These are phyloP conservation scores for Tetrastigma voinierianum DNA, from an alignment of 164 flowering plant species.

Conservation along the genomic window DNA sequence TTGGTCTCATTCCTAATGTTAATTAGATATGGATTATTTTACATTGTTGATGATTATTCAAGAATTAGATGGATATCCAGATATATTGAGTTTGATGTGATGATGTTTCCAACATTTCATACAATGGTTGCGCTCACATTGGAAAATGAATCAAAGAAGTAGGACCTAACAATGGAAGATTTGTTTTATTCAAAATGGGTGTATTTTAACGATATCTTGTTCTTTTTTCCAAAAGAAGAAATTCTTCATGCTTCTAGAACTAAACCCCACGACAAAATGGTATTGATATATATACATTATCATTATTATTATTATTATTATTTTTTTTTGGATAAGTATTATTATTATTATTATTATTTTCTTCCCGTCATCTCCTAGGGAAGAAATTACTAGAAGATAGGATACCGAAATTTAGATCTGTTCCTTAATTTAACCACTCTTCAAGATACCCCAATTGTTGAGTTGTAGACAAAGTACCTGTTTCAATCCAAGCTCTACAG, in stretches of 20 bases:
- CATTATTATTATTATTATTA: too few species aligned
- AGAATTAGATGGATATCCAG: neutral
- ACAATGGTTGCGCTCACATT: neutral
- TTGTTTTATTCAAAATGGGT: too few species aligned
- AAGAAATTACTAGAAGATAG: neutral
- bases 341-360: too few species aligned
- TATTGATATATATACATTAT: too few species aligned
- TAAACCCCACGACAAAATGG: too few species aligned
- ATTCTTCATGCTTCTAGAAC: too few species aligned
- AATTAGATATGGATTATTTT: neutral
- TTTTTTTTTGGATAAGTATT: too few species aligned
- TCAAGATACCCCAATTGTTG: too few species aligned
- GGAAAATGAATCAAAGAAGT: neutral
- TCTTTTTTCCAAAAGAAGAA: neutral
- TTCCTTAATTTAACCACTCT: too few species aligned
- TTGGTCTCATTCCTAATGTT: slow-evolving; percentile 1
- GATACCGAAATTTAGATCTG: neutral
- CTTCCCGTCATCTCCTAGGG: neutral
- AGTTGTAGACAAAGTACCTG: too few species aligned
- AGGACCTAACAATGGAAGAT: neutral
- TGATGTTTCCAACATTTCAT: neutral
- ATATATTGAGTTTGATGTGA: neutral
- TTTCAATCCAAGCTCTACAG: neutral
- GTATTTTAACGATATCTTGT: neutral
- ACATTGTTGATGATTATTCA: neutral